Evolutionary conservation across 306 rosid genomes (phyloP).

Genomic region (Pueraria montana): DNA sequence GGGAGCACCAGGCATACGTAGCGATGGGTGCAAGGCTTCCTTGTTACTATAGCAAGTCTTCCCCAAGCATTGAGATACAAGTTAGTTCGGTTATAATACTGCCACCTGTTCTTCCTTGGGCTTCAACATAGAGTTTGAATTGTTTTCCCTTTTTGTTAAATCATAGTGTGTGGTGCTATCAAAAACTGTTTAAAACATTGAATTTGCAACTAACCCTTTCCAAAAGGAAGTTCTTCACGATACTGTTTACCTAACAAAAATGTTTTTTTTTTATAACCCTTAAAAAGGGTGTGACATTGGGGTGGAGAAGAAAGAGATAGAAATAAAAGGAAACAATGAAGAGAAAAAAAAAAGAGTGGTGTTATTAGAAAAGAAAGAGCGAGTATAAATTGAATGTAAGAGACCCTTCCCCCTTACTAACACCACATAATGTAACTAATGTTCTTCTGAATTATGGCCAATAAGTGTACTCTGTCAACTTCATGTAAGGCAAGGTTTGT

Average conservation of each 20-base stretch:
- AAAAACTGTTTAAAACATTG: not conserved
- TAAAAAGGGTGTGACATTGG: not conserved
- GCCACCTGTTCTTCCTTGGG: constrained; percentile 33
- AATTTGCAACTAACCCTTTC: not conserved
- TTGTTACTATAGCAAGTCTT: constrained; percentile 1
- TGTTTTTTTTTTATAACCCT: not conserved
- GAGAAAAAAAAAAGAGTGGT: not conserved
- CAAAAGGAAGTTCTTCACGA: not conserved
- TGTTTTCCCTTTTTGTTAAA: not conserved
- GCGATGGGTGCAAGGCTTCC: constrained; percentile 69
- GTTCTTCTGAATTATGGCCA: not conserved
- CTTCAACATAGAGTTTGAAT: not conserved
- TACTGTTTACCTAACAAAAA: not conserved
- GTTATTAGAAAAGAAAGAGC: not conserved
- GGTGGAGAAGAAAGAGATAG: not conserved
- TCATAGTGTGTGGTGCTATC: not conserved
- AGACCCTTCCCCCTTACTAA: not conserved
- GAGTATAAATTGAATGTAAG: not conserved
- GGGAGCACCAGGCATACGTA: constrained; percentile 57
- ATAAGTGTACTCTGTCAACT: not conserved
- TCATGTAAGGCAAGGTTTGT: not conserved
- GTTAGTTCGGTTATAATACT: constrained; percentile 25
- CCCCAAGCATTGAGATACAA: constrained; percentile 9
- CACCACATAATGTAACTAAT: not conserved
- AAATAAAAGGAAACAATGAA: not conserved